Percentiles rank a stretch among this genome's conserved stretches.
Evolutionary conservation across 2,329 filamentous ascomycete species (phyloP).

Genomic region (Scorias spongiosa): DNA sequence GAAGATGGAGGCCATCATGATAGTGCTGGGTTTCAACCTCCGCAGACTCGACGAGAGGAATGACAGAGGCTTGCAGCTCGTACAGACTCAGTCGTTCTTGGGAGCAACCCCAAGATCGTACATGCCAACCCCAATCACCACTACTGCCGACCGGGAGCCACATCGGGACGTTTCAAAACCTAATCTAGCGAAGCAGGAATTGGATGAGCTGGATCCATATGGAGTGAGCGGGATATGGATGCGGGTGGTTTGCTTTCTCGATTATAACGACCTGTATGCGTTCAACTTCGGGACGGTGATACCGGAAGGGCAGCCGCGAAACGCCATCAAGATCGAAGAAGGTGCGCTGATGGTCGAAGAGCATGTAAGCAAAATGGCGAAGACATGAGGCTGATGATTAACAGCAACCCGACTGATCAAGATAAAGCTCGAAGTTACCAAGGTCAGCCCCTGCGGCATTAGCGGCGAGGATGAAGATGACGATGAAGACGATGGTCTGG

Average conservation of each 20-base stretch:
- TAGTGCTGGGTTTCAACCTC: slow-evolving; percentile 52
- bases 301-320: slow-evolving; percentile 17
- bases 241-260: slow-evolving; percentile 38
- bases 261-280: slow-evolving; percentile 56
- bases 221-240: slow-evolving; percentile 57
- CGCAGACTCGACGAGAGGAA: slow-evolving; percentile 27
- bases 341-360: slow-evolving; percentile 18
- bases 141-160: slow-evolving; percentile 2
- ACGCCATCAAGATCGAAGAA: slow-evolving; percentile 43
- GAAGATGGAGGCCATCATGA: slow-evolving; percentile 59
- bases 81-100: slow-evolving; percentile 43
- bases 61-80: slow-evolving; percentile 32
- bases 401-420: slow-evolving; percentile 51
- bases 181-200: slow-evolving; percentile 23
- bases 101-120: slow-evolving; percentile 34
- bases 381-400: slow-evolving; percentile 1
- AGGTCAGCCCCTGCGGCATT: slow-evolving; percentile 42
- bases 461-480: slow-evolving; percentile 29
- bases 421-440: slow-evolving; percentile 48
- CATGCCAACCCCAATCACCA: slow-evolving; percentile 1
- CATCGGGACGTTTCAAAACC: slow-evolving; percentile 6
- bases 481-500: slow-evolving; percentile 5
- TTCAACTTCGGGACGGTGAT: slow-evolving; percentile 46
- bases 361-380: slow-evolving; percentile 13
- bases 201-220: slow-evolving; percentile 52